phyloP scores from a whole-genome alignment of 768 basidiomycete genomes.

The Pleurotus pulmonarius region DNA sequence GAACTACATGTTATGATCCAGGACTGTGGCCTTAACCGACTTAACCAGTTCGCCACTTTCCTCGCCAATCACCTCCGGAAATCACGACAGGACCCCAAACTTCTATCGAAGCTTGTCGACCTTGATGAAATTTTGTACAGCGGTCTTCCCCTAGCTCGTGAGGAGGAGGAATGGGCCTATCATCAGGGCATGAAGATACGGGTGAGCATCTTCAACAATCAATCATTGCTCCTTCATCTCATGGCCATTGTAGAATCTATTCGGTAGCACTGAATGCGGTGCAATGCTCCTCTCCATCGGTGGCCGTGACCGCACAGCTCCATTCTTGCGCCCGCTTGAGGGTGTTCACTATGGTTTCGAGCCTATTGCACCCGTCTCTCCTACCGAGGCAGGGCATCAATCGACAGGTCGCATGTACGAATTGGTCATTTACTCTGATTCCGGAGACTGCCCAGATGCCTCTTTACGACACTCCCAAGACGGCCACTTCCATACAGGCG shows the following conservation, averaged over 20 bases:
- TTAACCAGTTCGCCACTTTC: conserved; percentile 74
- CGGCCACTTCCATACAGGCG: conserved; percentile 77
- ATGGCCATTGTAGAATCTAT: conserved; percentile 53
- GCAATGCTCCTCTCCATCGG: conserved; percentile 64
- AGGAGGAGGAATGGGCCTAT: conserved; percentile 72
- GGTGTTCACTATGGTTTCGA: conserved; percentile 66
- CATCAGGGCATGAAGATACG: conserved; percentile 59
- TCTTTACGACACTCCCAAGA: conserved; percentile 53
- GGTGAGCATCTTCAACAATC: conserved; percentile 36
- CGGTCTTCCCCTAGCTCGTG: conserved; percentile 59
- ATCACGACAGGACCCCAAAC: conserved; percentile 54
- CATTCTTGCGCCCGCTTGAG: conserved; percentile 54
- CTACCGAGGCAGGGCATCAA: conserved; percentile 42
- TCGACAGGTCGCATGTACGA: conserved; percentile 59
- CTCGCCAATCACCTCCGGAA: conserved; percentile 60
- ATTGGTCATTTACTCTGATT: conserved; percentile 64
- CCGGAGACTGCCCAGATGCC: conserved; percentile 63
- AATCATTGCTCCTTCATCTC: conserved; percentile 16
- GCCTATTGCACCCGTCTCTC: conserved; percentile 40
- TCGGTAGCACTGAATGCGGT: conserved; percentile 80
- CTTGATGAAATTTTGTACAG: conserved; percentile 65
- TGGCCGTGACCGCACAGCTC: conserved; percentile 45
- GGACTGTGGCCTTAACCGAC: conserved; percentile 63
- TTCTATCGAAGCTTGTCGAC: conserved; percentile 50
- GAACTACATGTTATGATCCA: conserved; percentile 73